phyloP scores from a whole-genome alignment of 73 alveolate species.

The Tetrahymena borealis region DNA sequence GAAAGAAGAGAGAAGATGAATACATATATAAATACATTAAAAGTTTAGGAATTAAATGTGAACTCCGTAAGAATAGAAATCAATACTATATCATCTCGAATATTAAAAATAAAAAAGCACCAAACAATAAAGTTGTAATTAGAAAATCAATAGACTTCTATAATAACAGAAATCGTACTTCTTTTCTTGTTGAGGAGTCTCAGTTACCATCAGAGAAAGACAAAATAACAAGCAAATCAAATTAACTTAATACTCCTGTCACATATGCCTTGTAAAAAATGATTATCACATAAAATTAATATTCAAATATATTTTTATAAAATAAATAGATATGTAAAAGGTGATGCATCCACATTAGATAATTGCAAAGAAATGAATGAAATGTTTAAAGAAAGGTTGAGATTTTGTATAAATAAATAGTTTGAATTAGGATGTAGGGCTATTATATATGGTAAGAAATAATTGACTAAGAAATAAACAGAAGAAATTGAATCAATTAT shows the following conservation, averaged over 20 bases:
- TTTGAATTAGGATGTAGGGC: neutral
- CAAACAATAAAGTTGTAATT: neutral
- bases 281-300: neutral
- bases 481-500: neutral
- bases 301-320: neutral
- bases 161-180: neutral
- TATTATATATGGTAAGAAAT: neutral
- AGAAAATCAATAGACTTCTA: neutral
- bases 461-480: neutral
- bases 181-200: neutral
- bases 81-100: neutral
- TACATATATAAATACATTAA: neutral
- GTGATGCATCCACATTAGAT: neutral
- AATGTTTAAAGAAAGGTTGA: neutral
- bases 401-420: neutral
- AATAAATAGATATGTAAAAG: neutral
- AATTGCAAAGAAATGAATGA: neutral
- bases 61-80: neutral
- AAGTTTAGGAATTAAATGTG: neutral
- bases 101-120: neutral
- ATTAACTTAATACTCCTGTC: neutral
- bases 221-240: neutral
- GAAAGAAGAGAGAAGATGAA: neutral
- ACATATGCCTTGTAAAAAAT: neutral
- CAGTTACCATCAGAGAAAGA: neutral